phyloP scores from a whole-genome alignment of 768 basidiomycete species.

The Lepiota venenata region DNA sequence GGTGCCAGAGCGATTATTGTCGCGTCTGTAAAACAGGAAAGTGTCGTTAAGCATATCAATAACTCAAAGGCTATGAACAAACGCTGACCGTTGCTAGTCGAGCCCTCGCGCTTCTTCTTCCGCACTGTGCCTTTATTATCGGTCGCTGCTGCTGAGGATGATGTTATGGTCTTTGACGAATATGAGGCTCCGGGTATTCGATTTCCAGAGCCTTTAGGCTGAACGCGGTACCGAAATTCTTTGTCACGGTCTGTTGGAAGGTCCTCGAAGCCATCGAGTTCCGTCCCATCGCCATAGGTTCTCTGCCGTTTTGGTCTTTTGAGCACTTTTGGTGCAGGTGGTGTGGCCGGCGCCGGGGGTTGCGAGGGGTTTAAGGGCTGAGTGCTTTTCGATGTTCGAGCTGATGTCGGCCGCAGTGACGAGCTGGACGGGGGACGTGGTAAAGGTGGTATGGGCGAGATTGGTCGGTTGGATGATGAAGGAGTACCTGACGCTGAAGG shows the following conservation, averaged over 20 bases:
- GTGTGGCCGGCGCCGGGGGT: conserved; percentile 29
- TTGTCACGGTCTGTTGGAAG: conserved; percentile 83
- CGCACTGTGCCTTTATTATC: conserved; percentile 48
- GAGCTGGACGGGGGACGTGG: conserved; percentile 57
- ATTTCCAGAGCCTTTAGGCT: conserved; percentile 65
- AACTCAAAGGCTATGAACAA: background rate
- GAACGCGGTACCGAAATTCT: conserved; percentile 70
- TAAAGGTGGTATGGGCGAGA: conserved; percentile 50
- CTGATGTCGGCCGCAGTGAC: conserved; percentile 33
- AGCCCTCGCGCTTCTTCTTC: conserved; percentile 51
- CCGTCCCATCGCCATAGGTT: conserved; percentile 85
- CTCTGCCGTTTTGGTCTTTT: conserved; percentile 74
- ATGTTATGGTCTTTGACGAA: conserved; percentile 26
- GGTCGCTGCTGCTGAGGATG: conserved; percentile 26
- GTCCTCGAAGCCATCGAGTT: conserved; percentile 86
- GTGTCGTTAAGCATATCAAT: conserved; percentile 11
- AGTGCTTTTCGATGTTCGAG: conserved; percentile 16
- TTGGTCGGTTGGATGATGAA: conserved; percentile 40
- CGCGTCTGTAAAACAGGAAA: conserved; percentile 19
- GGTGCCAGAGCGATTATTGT: conserved; percentile 28
- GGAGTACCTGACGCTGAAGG: conserved; percentile 29
- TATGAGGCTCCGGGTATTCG: conserved; percentile 57
- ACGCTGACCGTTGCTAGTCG: conserved; percentile 40
- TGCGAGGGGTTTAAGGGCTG: conserved; percentile 17
- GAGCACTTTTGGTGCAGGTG: conserved; percentile 57